phyloP scores from a whole-genome alignment of 306 rosid species.

The Geum urbanum region DNA sequence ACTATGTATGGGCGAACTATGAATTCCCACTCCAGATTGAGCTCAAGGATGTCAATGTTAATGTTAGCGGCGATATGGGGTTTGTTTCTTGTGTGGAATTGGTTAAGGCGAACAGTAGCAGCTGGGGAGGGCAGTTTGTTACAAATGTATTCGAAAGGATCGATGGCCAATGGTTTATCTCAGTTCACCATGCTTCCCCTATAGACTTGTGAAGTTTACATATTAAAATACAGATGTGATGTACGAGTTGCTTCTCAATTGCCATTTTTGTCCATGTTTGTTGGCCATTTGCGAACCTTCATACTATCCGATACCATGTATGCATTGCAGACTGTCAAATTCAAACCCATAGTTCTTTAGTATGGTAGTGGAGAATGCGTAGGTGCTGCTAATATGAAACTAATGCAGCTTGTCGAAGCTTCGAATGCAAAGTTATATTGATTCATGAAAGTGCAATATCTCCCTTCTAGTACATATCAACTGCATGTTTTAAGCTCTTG shows the following conservation, averaged over 20 bases:
- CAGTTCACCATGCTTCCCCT: constrained; percentile 84
- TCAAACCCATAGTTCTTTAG: not conserved
- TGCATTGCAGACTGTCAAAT: not conserved
- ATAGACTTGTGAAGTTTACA: constrained; percentile 51
- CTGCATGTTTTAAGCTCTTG: not conserved
- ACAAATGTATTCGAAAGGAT: constrained; percentile 81
- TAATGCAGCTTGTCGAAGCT: not conserved
- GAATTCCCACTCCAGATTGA: constrained; percentile 81
- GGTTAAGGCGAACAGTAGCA: constrained; percentile 78
- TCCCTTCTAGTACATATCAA: not conserved
- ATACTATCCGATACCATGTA: not conserved
- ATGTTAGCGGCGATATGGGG: constrained; percentile 73
- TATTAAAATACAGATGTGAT: too few species aligned
- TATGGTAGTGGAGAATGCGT: not conserved
- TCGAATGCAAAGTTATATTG: not conserved
- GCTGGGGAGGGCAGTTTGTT: constrained; percentile 90
- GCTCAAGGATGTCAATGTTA: constrained; percentile 64
- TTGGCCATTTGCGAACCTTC: not conserved
- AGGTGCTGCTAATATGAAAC: not conserved
- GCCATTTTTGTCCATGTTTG: not conserved
- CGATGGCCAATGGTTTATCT: constrained; percentile 70
- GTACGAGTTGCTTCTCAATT: constrained; percentile 1
- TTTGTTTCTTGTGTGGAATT: constrained; percentile 85
- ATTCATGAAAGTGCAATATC: not conserved
- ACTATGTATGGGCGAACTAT: constrained; percentile 88